Conservation (phyloP, 345 rosid species). For the Salix brachista region DNA sequence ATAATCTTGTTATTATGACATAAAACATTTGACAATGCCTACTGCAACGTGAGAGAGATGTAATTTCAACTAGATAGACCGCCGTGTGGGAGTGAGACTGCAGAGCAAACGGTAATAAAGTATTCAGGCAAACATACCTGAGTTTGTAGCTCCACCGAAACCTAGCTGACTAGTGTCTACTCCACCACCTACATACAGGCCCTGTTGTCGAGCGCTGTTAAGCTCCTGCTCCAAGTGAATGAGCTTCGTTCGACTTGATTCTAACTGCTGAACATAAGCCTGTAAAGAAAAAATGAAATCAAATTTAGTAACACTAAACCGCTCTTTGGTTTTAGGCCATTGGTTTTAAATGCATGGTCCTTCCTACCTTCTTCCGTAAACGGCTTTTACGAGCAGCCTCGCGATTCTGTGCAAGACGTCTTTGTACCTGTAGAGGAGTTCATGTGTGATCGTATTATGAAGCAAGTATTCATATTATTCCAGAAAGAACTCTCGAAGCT, state of each 20-base stretch:
- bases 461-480: not conserved
- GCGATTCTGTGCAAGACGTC: slow-evolving; percentile 93
- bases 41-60: not conserved
- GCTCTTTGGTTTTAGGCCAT: not conserved
- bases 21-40: not conserved
- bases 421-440: slow-evolving; percentile 50
- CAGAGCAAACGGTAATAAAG: not conserved
- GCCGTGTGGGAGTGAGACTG: not conserved
- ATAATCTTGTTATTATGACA: not conserved
- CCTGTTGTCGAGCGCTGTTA: slow-evolving; percentile 79
- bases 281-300: slow-evolving; percentile 26
- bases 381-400: slow-evolving; percentile 99
- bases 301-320: slow-evolving; percentile 6
- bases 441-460: slow-evolving; percentile 1
- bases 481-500: not conserved
- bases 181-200: slow-evolving; percentile 52
- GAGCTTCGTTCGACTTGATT: slow-evolving; percentile 81
- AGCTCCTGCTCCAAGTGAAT: slow-evolving; percentile 86
- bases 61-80: not conserved
- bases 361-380: slow-evolving; percentile 76
- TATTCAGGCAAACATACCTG: slow-evolving; percentile 52
- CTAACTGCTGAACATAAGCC: slow-evolving; percentile 98
- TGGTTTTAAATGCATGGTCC: slow-evolving; percentile 2
- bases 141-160: slow-evolving; percentile 45
- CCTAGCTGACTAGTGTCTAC: slow-evolving; percentile 48